phyloP scores from a whole-genome alignment of 2,329 filamentous ascomycete genomes.

The Emericellopsis cladophorae region DNA sequence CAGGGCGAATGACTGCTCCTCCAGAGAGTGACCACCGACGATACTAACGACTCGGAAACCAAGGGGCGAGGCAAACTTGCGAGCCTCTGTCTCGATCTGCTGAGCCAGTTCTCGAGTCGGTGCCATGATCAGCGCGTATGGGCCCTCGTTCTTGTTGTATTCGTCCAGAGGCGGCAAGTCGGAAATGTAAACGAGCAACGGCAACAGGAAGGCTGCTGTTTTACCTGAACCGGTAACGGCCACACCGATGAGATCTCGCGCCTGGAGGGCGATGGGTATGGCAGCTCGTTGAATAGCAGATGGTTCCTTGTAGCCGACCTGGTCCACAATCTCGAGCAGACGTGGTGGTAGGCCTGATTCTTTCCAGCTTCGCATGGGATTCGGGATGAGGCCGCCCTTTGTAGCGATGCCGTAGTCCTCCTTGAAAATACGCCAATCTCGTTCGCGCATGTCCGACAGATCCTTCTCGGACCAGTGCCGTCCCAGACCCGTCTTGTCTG shows the following conservation, averaged over 20 bases:
- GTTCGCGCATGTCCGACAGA: conserved; percentile 85
- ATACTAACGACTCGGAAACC: conserved; percentile 94
- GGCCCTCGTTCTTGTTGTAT: conserved; percentile 81
- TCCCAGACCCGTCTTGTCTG: conserved; percentile 62
- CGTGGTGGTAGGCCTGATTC: conserved; percentile 71
- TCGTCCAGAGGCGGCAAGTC: conserved; percentile 78
- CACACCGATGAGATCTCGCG: conserved; percentile 92
- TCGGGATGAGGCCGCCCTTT: conserved; percentile 82
- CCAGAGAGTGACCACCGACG: conserved; percentile 91
- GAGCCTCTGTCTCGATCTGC: conserved; percentile 90
- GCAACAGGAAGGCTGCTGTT: conserved; percentile 87
- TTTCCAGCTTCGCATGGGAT: conserved; percentile 90
- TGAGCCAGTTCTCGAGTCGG: conserved; percentile 95
- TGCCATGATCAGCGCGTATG: conserved; percentile 92
- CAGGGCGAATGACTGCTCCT: conserved; percentile 84
- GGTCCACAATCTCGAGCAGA: conserved; percentile 68
- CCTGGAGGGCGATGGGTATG: conserved; percentile 88
- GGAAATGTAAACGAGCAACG: conserved; percentile 86
- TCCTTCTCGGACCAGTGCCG: conserved; percentile 95
- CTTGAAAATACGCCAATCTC: conserved; percentile 99
- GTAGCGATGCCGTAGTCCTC: conserved; percentile 96
- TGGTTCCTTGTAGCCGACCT: conserved; percentile 84
- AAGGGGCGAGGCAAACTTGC: conserved; percentile 80
- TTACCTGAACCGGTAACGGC: conserved; percentile 98
- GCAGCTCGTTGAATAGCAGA: conserved; percentile 86